Percentiles rank a stretch among this genome's conserved stretches.
Conservation (phyloP, 495 filamentous ascomycete genomes). For the Aspergillus indologenus region DNA sequence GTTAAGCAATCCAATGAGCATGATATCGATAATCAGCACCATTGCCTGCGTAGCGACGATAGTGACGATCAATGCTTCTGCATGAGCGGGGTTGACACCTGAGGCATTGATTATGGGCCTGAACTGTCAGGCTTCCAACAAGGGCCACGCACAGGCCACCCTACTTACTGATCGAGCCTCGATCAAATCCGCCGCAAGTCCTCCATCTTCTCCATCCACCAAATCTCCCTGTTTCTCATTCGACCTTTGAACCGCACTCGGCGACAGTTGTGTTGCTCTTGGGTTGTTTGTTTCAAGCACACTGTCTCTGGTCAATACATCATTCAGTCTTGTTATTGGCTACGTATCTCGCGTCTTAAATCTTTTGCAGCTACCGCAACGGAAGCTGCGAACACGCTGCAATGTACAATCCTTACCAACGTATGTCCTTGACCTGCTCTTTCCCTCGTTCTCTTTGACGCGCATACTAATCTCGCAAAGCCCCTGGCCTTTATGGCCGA, state of each 20-base stretch:
- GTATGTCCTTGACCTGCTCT: slow-evolving; percentile 33
- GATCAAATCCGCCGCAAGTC: not conserved
- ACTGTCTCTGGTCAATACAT: not conserved
- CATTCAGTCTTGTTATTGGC: not conserved
- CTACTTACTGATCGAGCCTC: not conserved
- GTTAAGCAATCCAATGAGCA: too few relatives aligned
- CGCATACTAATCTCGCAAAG: slow-evolving; percentile 26
- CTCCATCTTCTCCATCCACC: not conserved
- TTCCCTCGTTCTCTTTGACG: not conserved
- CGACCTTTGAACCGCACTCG: not conserved
- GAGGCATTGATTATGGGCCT: not conserved
- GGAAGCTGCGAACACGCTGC: slow-evolving; percentile 21
- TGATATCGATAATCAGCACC: too few relatives aligned
- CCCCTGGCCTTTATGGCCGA: slow-evolving; percentile 60
- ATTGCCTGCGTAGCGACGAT: too few relatives aligned
- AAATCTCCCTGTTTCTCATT: not conserved
- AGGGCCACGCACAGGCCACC: not conserved
- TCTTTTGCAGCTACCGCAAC: not conserved
- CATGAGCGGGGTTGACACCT: not conserved
- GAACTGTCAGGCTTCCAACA: not conserved
- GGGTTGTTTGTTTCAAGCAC: too few relatives aligned
- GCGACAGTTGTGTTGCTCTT: not conserved
- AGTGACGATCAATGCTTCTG: not conserved
- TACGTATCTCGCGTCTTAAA: not conserved
- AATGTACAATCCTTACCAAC: slow-evolving; percentile 79